Base-by-base conservation (phyloP, 192 early-diverging fungal species). In the Gaertneriomyces semiglobifer region DNA sequence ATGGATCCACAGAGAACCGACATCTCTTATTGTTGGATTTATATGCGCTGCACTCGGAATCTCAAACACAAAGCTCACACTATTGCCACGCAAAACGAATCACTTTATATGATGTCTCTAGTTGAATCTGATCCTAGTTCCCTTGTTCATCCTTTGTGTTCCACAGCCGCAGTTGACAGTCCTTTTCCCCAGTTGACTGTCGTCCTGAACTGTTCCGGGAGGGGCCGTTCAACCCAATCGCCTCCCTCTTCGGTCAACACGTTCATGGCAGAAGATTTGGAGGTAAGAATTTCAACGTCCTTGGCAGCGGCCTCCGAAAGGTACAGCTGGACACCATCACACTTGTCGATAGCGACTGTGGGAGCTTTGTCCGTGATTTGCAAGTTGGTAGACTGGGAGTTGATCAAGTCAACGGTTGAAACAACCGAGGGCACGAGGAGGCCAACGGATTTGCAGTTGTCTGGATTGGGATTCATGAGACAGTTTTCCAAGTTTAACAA, bases 241-340 rank as follows among this genome's bases (percentile, higher is more conserved):
- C 76, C 80, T 12, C 88, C 84, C n/a, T 73, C 78, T n/a, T 91
- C 85, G n/a, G 90, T 74, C n/a, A 91, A 75, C 11, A 98, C 80
- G 74, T 98, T 98, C 68, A 96, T 77, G 58, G 94, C 89, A 42
- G 89, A 92, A 54, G 88, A 90, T 81, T 98, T 98, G n/a, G 93
- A 90, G 0, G 92, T 92, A 65, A 94, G 83, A 48, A 98, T 90
- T 71, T 94, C 93, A 0, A 90, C 85, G 47, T 69, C 72, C 46
- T 87, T 87, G 38, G 87, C 56, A 46, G 87, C 88, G 7, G 85
- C 84, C 60, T 86, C 79, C 10, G 92, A 91, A 53, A 98, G 72
- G 73, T 89, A 98, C n/a, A 98, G 78, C 68, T 93, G 89, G 57
- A 89, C 84, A 33, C 94, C 90, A 77, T 98, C 96, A 7, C 88